Conservation (phyloP, 1,284 basidiomycete genomes). For the Coriolopsis trogii region DNA sequence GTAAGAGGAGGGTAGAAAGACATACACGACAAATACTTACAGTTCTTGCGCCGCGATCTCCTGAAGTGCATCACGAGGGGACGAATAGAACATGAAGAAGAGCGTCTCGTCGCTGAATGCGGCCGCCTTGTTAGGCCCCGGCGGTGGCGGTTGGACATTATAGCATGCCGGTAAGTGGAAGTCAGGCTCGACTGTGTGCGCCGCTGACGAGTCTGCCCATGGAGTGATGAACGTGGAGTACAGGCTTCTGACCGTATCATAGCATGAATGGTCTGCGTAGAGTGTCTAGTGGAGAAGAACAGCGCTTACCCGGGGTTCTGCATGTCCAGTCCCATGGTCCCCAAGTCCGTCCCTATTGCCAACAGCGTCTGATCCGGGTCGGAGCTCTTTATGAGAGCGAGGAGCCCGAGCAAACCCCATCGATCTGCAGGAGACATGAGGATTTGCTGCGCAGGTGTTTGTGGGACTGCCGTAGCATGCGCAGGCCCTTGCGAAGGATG, state of each 20-base stretch:
- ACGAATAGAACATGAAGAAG: slow-evolving; percentile 99
- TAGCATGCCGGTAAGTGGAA: slow-evolving; percentile 94
- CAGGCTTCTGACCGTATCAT: slow-evolving; percentile 61
- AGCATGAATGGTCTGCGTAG: slow-evolving; percentile 4
- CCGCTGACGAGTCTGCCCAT: slow-evolving; percentile 89
- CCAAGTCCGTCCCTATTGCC: slow-evolving; percentile 91
- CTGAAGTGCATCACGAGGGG: slow-evolving; percentile 91
- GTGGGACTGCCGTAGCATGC: slow-evolving; percentile 47
- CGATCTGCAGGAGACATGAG: slow-evolving; percentile 93
- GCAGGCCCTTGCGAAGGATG: slow-evolving; percentile 31
- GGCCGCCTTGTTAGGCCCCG: slow-evolving; percentile 84
- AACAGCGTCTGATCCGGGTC: slow-evolving; percentile 88
- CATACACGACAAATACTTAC: too few relatives aligned
- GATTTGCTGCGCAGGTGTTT: slow-evolving; percentile 94
- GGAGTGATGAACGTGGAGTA: slow-evolving; percentile 96
- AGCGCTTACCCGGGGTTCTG: slow-evolving; percentile 73
- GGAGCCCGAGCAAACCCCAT: slow-evolving; percentile 89
- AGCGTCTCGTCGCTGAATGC: slow-evolving; percentile 97
- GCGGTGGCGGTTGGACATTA: slow-evolving; percentile 89
- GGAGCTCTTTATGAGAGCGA: slow-evolving; percentile 91
- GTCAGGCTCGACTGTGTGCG: slow-evolving; percentile 86
- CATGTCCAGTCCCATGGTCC: slow-evolving; percentile 92
- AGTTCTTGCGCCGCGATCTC: slow-evolving; percentile 96
- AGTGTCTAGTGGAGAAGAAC: neutral
- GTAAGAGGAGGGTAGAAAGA: too few relatives aligned